Evolutionary conservation across 495 filamentous ascomycete species (phyloP), one percentile per base, ranked within the genome.

Genomic region (Tuber melanosporum): DNA sequence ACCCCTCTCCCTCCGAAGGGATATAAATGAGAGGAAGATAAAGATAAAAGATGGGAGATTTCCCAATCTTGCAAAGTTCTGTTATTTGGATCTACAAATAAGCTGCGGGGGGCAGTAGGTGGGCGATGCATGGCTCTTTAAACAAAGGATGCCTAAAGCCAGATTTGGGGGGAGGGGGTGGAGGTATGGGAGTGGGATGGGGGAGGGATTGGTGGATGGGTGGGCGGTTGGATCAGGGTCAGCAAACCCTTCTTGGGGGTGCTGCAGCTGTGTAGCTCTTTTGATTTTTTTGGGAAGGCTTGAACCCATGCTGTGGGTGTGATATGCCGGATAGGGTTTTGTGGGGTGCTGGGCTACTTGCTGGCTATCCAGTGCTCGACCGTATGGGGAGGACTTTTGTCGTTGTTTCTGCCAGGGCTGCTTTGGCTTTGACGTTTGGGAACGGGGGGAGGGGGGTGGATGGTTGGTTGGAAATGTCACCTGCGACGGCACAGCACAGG

Each of bases 121-220:
- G 78, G 78, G 78, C 57, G 77, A 80, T 46, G 71, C 73, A 76
- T 79, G 71, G 71, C 69, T 73, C 74, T 80, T 80, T 80, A 76
- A 80, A 80, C 78, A 80, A 80, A 80, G 78, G 74, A 71, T 42
- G 47, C 62, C 71, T 78, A 73, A 80, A 57, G 57, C 73, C 45
- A 39, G 20, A 45, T 71, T 79, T 42, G 75, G 72, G 73, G 72
- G 74, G 32, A 32, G 32, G 76, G 76, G 41, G 41, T 75, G 46
- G 71, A 41, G 39, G 74, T 10, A 72, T 43, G 5, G 20, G 41
- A 72, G 71, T 52, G 74, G 62, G 69, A 36, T 41, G 26, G 62
- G 22, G n/a, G 73, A 39, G 52, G 41, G 49, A 41, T 42, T 5
- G 41, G 20, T 62, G n/a, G 49, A 15, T 42, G 45, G 52, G 10